phyloP scores from a whole-genome alignment of 345 rosid species.

The Acer negundo region DNA sequence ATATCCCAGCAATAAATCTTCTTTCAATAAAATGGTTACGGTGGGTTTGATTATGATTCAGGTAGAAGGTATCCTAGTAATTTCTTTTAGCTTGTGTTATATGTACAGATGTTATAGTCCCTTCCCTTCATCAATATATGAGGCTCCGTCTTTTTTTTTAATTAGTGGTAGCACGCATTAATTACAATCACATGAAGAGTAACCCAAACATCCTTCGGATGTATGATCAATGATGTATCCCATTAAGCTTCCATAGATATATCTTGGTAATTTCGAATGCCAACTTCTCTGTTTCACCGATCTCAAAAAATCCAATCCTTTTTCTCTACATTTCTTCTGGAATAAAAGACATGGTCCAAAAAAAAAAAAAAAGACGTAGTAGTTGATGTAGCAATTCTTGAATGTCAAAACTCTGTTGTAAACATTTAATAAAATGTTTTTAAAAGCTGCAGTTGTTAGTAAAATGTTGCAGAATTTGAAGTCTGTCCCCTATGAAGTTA shows the following conservation, averaged over 20 bases:
- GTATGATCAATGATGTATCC: slow-evolving; percentile 20
- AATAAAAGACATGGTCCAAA: neutral
- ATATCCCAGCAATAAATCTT: slow-evolving; percentile 35
- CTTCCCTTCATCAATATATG: slow-evolving; percentile 36
- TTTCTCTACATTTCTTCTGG: neutral
- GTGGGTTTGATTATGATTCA: slow-evolving; percentile 17
- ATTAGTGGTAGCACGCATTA: slow-evolving; percentile 8
- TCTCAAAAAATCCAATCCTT: neutral
- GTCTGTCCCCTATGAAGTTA: neutral
- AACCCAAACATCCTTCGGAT: neutral
- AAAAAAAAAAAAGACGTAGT: too few species aligned
- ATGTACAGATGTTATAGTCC: slow-evolving; percentile 53
- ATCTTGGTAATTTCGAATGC: slow-evolving; percentile 7
- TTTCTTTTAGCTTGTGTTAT: slow-evolving; percentile 25
- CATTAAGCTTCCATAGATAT: slow-evolving; percentile 21
- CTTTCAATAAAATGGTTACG: neutral
- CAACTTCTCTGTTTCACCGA: neutral
- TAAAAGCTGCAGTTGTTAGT: neutral
- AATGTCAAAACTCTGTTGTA: too few species aligned
- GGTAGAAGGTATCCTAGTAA: slow-evolving; percentile 29
- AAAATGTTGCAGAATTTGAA: neutral
- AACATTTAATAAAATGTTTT: neutral
- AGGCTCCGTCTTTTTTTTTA: slow-evolving; percentile 15
- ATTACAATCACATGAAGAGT: slow-evolving; percentile 16
- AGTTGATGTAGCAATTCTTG: too few species aligned